Percentiles rank a stretch among this genome's conserved stretches.
Conservation (phyloP, 495 filamentous ascomycete genomes). For the Penicillium roqueforti region DNA sequence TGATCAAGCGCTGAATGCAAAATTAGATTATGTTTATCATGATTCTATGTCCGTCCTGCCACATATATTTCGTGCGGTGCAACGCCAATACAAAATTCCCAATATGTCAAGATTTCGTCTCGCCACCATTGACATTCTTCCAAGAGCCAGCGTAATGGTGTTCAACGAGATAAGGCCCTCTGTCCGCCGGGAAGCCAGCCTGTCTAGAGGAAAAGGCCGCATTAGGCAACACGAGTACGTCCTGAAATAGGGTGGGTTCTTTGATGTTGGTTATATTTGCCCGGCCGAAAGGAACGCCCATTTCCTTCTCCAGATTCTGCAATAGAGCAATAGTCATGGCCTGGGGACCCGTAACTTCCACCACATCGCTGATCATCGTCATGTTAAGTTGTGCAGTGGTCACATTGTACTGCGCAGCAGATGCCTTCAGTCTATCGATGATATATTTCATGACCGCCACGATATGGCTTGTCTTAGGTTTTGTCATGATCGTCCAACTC, state of each 20-base stretch:
- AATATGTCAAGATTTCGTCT: background rate
- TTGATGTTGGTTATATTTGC: constrained; percentile 19
- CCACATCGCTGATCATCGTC: constrained; percentile 18
- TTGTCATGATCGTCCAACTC: constrained; percentile 39
- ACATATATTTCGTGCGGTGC: background rate
- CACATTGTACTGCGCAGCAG: background rate
- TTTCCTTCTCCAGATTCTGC: constrained; percentile 8
- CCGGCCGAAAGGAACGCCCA: constrained; percentile 14
- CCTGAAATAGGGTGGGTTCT: constrained; percentile 20
- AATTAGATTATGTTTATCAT: background rate
- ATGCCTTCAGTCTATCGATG: constrained; percentile 7
- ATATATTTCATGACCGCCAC: constrained; percentile 21
- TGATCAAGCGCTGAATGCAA: background rate
- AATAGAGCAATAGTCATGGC: constrained; percentile 16
- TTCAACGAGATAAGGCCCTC: constrained; percentile 23
- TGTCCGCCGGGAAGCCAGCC: constrained; percentile 12
- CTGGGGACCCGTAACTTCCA: constrained; percentile 22
- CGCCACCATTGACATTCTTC: constrained; percentile 22
- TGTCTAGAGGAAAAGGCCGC: constrained; percentile 25
- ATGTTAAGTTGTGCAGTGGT: constrained; percentile 7
- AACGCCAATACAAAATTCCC: background rate
- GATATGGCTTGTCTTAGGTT: constrained; percentile 21
- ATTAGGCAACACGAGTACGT: constrained; percentile 28
- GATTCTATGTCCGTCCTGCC: background rate
- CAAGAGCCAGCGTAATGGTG: constrained; percentile 32